phyloP scores from a whole-genome alignment of 768 basidiomycete species.

The Rhizopogon rudus region DNA sequence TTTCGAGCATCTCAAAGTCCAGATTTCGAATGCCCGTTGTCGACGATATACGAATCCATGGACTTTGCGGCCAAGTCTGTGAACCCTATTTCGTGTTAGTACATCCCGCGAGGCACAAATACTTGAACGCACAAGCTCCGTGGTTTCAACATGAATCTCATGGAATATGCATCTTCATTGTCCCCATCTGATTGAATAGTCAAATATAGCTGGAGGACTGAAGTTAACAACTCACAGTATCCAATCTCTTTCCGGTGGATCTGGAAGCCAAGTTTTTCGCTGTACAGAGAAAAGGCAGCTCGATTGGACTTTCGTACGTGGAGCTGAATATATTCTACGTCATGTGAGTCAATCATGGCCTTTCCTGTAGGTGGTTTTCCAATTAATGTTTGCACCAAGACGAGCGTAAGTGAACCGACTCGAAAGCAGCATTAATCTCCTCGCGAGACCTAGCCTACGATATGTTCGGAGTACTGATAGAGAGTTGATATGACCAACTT shows the following conservation, averaged over 20 bases:
- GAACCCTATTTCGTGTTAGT: not conserved
- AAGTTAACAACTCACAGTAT: constrained; percentile 19
- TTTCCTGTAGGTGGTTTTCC: constrained; percentile 11
- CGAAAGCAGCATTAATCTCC: constrained; percentile 20
- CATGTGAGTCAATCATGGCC: constrained; percentile 17
- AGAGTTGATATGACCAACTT: constrained; percentile 25
- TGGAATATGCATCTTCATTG: constrained; percentile 19
- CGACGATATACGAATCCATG: not conserved
- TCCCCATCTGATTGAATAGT: constrained; percentile 16
- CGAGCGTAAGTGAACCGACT: constrained; percentile 12
- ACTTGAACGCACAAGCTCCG: not conserved
- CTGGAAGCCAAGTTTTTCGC: constrained; percentile 18
- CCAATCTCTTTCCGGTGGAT: constrained; percentile 8
- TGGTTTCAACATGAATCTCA: constrained; percentile 9
- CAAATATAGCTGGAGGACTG: not conserved
- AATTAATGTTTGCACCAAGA: not conserved
- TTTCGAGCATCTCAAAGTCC: not conserved
- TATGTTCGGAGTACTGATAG: constrained; percentile 23
- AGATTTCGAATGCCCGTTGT: not conserved
- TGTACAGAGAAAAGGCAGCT: constrained; percentile 17
- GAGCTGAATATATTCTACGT: constrained; percentile 19
- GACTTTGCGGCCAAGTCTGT: not conserved
- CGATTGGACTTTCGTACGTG: constrained; percentile 26
- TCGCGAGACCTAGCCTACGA: constrained; percentile 23
- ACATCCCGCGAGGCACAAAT: not conserved